Evolutionary conservation across 495 filamentous ascomycete genomes (phyloP).

Genomic region (Usnea hakonensis): DNA sequence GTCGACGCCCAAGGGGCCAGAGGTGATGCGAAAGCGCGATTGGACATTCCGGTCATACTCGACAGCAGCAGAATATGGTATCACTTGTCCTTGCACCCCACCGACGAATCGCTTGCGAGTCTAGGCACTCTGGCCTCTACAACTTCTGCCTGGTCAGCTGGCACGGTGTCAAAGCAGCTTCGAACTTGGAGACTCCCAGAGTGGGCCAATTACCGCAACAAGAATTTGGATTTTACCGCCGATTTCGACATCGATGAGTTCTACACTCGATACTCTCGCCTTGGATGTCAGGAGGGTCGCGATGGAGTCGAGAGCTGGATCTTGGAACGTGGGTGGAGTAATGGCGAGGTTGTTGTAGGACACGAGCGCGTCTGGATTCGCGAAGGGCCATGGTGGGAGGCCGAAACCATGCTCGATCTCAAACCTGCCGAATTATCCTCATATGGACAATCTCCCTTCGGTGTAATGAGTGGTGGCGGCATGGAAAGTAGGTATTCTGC

Average conservation of each 20-base stretch:
- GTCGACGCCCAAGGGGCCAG: slow-evolving; percentile 64
- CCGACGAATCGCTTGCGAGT: slow-evolving; percentile 70
- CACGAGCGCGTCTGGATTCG: slow-evolving; percentile 91
- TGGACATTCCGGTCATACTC: slow-evolving; percentile 61
- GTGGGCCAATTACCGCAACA: slow-evolving; percentile 90
- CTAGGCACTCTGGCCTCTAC: slow-evolving; percentile 53
- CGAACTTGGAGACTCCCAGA: slow-evolving; percentile 89
- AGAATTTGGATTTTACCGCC: slow-evolving; percentile 89
- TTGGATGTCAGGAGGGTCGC: slow-evolving; percentile 82
- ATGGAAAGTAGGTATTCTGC: slow-evolving; percentile 60
- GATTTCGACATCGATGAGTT: slow-evolving; percentile 97
- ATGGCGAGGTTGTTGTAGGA: slow-evolving; percentile 89
- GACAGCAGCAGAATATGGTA: slow-evolving; percentile 89
- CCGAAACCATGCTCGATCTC: slow-evolving; percentile 90
- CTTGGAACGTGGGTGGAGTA: slow-evolving; percentile 93
- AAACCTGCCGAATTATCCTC: slow-evolving; percentile 51
- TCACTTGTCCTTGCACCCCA: slow-evolving; percentile 85
- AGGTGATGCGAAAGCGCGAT: slow-evolving; percentile 62
- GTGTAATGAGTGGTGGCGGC: slow-evolving; percentile 32
- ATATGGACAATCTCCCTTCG: slow-evolving; percentile 29
- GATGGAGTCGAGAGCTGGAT: slow-evolving; percentile 96
- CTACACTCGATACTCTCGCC: slow-evolving; percentile 62
- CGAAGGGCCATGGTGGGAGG: slow-evolving; percentile 94
- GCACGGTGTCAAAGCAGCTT: slow-evolving; percentile 82
- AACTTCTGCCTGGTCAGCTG: slow-evolving; percentile 78